Evolutionary conservation across 2,329 filamentous ascomycete genomes (phyloP).

Genomic region (Exophiala spinifera): DNA sequence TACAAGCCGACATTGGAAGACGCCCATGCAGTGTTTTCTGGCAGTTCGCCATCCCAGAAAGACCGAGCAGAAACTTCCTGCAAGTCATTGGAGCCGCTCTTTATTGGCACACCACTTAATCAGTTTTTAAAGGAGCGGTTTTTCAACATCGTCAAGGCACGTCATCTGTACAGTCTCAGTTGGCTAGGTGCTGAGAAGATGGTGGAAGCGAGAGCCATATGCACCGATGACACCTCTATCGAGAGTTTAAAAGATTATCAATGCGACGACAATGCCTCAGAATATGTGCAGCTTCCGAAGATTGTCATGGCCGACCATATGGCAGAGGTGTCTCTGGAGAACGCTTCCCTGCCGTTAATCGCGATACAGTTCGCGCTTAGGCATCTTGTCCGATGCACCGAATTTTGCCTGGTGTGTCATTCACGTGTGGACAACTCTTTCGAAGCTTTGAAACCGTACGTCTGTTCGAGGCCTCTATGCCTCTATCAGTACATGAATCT

Average conservation of each 20-base stretch:
- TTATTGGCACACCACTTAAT: constrained; percentile 70
- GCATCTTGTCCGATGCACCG: constrained; percentile 74
- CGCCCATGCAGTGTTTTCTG: constrained; percentile 33
- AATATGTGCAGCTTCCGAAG: constrained; percentile 36
- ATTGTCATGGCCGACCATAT: constrained; percentile 54
- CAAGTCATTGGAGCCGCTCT: constrained; percentile 52
- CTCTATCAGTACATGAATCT: constrained; percentile 83
- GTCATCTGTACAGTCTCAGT: constrained; percentile 50
- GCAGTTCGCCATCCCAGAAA: constrained; percentile 19
- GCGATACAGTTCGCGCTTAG: constrained; percentile 73
- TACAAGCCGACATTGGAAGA: constrained; percentile 67
- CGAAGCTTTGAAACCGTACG: constrained; percentile 56
- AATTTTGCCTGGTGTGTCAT: constrained; percentile 86
- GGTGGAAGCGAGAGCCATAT: constrained; percentile 48
- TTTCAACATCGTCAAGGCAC: constrained; percentile 59
- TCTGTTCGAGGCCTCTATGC: constrained; percentile 73
- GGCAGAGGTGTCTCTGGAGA: constrained; percentile 30
- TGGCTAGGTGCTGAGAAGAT: constrained; percentile 68
- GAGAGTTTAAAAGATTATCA: constrained; percentile 13
- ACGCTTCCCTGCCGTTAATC: constrained; percentile 54
- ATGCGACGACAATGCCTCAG: constrained; percentile 7
- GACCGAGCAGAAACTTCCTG: too few relatives aligned
- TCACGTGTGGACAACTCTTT: constrained; percentile 62
- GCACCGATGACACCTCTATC: not conserved
- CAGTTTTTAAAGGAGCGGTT: constrained; percentile 66